Percentiles rank a stretch among this genome's conserved stretches.
These are phyloP conservation scores for Brassica carinata DNA, from an alignment of 345 rosid species.

Conservation along the genomic window DNA sequence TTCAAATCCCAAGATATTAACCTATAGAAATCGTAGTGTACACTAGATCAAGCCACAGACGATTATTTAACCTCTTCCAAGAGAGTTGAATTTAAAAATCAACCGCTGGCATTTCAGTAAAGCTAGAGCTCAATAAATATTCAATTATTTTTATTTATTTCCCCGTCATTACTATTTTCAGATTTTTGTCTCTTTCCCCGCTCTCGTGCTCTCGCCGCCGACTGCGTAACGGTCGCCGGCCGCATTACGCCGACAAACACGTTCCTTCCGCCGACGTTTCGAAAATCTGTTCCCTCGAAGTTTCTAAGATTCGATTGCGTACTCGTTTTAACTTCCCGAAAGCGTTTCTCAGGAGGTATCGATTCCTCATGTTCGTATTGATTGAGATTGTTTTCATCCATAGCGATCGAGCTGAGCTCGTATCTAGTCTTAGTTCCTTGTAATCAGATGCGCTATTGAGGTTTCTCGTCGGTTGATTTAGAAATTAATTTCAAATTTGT, in stretches of 20 bases:
- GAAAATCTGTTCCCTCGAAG: background rate
- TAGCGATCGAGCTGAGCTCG: background rate
- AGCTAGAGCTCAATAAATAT: background rate
- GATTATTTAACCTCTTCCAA: background rate
- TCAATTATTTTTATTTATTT: background rate
- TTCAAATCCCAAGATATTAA: background rate
- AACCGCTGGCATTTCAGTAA: background rate
- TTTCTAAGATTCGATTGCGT: conserved; percentile 15
- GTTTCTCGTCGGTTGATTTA: background rate
- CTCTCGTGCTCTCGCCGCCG: conserved; percentile 49
- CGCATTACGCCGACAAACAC: conserved; percentile 40
- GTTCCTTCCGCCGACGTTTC: conserved; percentile 20
- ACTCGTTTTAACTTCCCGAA: conserved; percentile 20
- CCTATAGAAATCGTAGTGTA: background rate
- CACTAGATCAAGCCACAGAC: background rate
- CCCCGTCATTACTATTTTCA: background rate
- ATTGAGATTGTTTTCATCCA: background rate
- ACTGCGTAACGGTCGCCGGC: conserved; percentile 47
- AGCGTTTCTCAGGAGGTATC: background rate
- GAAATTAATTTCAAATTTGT: background rate
- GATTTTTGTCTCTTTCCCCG: conserved; percentile 38
- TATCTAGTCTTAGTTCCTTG: background rate
- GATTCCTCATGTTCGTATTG: background rate
- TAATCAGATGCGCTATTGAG: background rate
- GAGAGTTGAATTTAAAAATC: background rate